Percentiles rank a stretch among this genome's conserved stretches.
These are phyloP conservation scores for Amaranthus tricolor DNA, from an alignment of 179 eudicot genomes.

Conservation along the genomic window DNA sequence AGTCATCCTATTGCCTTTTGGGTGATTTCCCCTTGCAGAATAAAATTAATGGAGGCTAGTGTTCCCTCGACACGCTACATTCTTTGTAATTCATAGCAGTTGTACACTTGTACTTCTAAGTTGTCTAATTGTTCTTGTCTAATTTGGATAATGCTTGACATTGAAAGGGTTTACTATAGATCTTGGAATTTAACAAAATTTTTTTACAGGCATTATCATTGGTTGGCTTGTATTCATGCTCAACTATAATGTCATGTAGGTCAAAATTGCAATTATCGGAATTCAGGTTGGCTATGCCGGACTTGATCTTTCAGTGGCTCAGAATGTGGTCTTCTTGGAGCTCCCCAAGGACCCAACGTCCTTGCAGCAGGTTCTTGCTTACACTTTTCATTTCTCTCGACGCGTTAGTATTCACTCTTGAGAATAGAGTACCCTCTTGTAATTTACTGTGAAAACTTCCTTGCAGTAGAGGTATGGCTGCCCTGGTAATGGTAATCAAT, in stretches of 20 bases:
- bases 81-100: not conserved
- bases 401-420: no score
- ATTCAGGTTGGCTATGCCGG: conserved; percentile 84
- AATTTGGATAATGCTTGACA: not conserved
- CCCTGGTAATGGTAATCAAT: not conserved
- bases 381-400: no score
- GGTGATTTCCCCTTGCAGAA: not conserved
- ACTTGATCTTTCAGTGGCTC: conserved; percentile 78
- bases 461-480: conserved; percentile 50
- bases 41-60: not conserved
- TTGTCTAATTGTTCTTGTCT: not conserved
- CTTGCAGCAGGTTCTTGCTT: conserved; percentile 60
- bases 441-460: conserved; percentile 18
- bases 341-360: conserved; percentile 67
- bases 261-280: conserved; percentile 91
- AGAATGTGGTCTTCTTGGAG: conserved; percentile 87
- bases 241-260: conserved; percentile 38
- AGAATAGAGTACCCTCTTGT: no score
- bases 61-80: not conserved
- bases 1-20: not conserved
- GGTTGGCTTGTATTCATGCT: not conserved
- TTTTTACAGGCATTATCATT: not conserved
- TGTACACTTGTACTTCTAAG: not conserved
- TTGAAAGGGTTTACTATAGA: not conserved
- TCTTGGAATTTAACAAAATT: not conserved